A percentile compares a stretch with the other conserved stretches of the same genome.
Conservation (phyloP, 371 early-diverging fungal genomes). For the Coemansia sp. region DNA sequence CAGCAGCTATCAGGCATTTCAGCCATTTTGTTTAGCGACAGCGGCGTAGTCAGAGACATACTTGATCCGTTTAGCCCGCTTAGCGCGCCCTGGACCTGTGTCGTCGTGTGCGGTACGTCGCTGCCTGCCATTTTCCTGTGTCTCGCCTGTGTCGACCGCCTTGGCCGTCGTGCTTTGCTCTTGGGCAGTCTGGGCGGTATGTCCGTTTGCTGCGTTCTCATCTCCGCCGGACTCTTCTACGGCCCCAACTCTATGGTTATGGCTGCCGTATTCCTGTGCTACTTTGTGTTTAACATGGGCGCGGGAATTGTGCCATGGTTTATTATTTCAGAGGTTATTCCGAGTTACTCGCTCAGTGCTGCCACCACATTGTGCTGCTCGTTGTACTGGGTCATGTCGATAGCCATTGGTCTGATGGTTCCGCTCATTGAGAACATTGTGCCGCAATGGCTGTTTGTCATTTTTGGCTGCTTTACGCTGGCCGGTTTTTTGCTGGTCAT, state of each 20-base stretch:
- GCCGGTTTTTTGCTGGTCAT: conserved; percentile 58
- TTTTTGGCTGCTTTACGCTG: conserved; percentile 62
- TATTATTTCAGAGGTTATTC: conserved; percentile 77
- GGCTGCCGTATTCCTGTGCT: conserved; percentile 67
- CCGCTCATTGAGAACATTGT: conserved; percentile 58
- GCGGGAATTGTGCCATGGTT: conserved; percentile 85
- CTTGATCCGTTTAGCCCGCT: conserved; percentile 58
- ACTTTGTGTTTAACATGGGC: conserved; percentile 85
- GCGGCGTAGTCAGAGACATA: conserved; percentile 62
- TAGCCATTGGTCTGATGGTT: conserved; percentile 64
- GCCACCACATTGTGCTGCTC: conserved; percentile 68
- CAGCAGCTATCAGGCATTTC: conserved; percentile 93
- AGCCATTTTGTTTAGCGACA: conserved; percentile 82
- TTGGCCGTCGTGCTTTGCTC: conserved; percentile 78
- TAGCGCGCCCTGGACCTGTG: conserved; percentile 60
- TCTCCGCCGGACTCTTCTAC: conserved; percentile 60
- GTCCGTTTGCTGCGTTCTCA: conserved; percentile 57
- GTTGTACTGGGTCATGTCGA: conserved; percentile 70
- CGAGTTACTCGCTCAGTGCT: conserved; percentile 66
- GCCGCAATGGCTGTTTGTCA: conserved; percentile 69
- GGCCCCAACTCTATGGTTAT: conserved; percentile 55
- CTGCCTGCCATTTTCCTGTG: conserved; percentile 70
- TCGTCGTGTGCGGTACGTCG: conserved; percentile 71
- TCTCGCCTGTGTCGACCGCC: conserved; percentile 70
- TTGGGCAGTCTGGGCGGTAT: conserved; percentile 66